Percentiles rank a stretch among this genome's conserved stretches.
Conservation (phyloP, 805 yeast species). For the Metschnikowia aberdeeniae region DNA sequence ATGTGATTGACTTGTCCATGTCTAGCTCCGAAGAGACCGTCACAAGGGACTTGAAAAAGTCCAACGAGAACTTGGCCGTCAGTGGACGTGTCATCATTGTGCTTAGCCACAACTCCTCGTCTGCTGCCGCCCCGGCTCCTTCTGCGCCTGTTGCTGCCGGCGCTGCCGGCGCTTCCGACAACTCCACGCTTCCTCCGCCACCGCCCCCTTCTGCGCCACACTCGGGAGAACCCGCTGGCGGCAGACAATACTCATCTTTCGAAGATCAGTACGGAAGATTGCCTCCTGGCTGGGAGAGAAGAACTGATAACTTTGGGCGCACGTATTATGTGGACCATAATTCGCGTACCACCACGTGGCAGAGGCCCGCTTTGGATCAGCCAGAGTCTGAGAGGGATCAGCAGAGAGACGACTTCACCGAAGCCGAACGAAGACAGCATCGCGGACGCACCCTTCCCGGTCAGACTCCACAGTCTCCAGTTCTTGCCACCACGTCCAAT, state of each 20-base stretch:
- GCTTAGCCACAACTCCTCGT: conserved; percentile 44
- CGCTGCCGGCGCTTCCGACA: conserved; percentile 8
- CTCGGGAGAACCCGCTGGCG: conserved; percentile 12
- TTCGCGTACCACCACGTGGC: conserved; percentile 98
- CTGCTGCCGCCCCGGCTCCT: conserved; percentile 10
- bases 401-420: conserved; percentile 66
- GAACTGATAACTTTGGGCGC: conserved; percentile 96
- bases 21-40: conserved; percentile 70
- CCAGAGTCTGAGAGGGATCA: conserved; percentile 65
- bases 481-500: conserved; percentile 17
- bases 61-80: conserved; percentile 90
- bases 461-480: conserved; percentile 35
- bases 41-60: conserved; percentile 85
- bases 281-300: conserved; percentile 98
- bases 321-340: conserved; percentile 98
- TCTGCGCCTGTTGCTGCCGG: conserved; percentile 7
- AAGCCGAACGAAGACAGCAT: conserved; percentile 86
- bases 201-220: neutral
- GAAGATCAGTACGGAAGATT: conserved; percentile 96
- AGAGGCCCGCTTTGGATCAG: conserved; percentile 83
- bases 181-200: conserved; percentile 14
- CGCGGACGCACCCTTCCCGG: conserved; percentile 88
- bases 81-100: conserved; percentile 86
- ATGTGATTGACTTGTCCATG: conserved; percentile 67
- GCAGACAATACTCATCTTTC: conserved; percentile 81